Evolutionary conservation across 805 yeast genomes (phyloP).

Genomic region (Ogataea pilisensis): DNA sequence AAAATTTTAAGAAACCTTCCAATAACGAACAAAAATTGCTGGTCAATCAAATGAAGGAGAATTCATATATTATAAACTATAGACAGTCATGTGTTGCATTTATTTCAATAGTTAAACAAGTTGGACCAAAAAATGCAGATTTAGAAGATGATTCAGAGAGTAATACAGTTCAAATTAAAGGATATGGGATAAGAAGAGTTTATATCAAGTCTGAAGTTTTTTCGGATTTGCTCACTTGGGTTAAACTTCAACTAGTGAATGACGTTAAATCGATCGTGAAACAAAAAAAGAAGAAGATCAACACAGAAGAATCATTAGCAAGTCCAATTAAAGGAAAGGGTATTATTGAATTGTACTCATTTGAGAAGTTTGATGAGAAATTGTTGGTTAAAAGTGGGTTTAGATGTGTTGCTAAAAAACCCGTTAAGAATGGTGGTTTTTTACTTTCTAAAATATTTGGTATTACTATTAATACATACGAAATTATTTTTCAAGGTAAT

Average conservation of each 20-base stretch:
- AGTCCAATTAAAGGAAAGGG: constrained; percentile 31
- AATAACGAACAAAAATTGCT: too few species aligned
- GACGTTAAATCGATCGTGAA: constrained; percentile 20
- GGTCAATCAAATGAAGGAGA: constrained; percentile 37
- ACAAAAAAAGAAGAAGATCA: too few species aligned
- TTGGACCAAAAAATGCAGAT: too few species aligned
- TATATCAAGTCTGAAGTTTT: constrained; percentile 62
- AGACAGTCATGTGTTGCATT: constrained; percentile 72
- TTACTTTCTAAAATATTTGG: constrained; percentile 15
- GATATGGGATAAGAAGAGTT: constrained; percentile 65
- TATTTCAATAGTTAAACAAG: constrained; percentile 41
- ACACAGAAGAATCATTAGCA: too few species aligned
- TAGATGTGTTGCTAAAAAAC: constrained; percentile 32
- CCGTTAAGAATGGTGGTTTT: too few species aligned
- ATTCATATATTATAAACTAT: constrained; percentile 55
- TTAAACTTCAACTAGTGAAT: constrained; percentile 40
- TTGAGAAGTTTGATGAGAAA: constrained; percentile 40
- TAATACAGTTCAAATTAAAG: constrained; percentile 36
- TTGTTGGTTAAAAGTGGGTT: constrained; percentile 43
- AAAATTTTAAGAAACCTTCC: too few species aligned
- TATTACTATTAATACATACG: constrained; percentile 18
- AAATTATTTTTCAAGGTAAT: not conserved
- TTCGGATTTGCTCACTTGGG: constrained; percentile 60
- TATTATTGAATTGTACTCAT: constrained; percentile 49
- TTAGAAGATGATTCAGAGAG: constrained; percentile 32